Evolutionary conservation across 768 basidiomycete species (phyloP).

Genomic region (Psilocybe subaeruginosa): DNA sequence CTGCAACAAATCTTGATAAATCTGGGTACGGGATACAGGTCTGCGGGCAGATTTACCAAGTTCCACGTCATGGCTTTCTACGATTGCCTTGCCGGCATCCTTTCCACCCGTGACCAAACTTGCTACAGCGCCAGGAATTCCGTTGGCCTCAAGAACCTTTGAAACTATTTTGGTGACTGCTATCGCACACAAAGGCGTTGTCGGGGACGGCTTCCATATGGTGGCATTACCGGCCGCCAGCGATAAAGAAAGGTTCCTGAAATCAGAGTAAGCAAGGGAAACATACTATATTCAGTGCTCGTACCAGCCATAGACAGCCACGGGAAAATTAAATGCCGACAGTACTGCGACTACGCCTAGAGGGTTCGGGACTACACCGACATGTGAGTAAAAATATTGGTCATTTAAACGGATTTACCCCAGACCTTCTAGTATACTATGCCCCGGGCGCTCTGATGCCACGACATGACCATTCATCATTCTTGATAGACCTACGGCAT

Average conservation of each 20-base stretch:
- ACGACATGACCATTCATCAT: slow-evolving; percentile 94
- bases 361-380: slow-evolving; percentile 81
- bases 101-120: slow-evolving; percentile 83
- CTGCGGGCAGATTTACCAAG: slow-evolving; percentile 52
- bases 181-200: slow-evolving; percentile 87
- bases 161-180: slow-evolving; percentile 88
- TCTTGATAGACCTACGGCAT: slow-evolving; percentile 88
- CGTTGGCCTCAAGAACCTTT: slow-evolving; percentile 78
- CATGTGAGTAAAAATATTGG: slow-evolving; percentile 19
- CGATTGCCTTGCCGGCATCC: slow-evolving; percentile 78
- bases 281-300: slow-evolving; percentile 15
- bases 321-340: slow-evolving; percentile 96
- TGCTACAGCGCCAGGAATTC: slow-evolving; percentile 83
- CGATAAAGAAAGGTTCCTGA: slow-evolving; percentile 89
- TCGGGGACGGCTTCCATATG: slow-evolving; percentile 93
- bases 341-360: slow-evolving; percentile 73
- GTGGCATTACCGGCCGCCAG: slow-evolving; percentile 92
- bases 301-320: slow-evolving; percentile 91
- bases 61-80: slow-evolving; percentile 73
- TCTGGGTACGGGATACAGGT: slow-evolving; percentile 3
- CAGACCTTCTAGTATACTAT: slow-evolving; percentile 86
- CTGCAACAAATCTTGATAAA: slow-evolving; percentile 38
- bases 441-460: slow-evolving; percentile 87
- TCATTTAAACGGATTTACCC: slow-evolving; percentile 13
- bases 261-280: slow-evolving; percentile 12